Base-by-base conservation (phyloP, 345 rosid species). In the Streptanthus diversifolius region DNA sequence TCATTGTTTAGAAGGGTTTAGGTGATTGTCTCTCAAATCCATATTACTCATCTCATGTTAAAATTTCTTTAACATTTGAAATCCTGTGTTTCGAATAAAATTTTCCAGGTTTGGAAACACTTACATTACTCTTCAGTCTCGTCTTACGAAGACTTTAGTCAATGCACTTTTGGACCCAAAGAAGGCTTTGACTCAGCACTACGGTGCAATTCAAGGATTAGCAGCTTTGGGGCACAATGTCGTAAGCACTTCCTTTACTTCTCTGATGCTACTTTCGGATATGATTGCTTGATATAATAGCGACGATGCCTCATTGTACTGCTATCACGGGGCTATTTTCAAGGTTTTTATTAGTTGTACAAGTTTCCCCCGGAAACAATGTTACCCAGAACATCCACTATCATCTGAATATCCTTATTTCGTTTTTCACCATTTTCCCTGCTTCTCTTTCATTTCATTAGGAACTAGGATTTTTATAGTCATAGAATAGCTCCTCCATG, bases 191-290 rank as follows among this genome's bases (percentile, higher is more conserved):
- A 88, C 96, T 40, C 97, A 93, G 76, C 99, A 95, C 72, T 95
- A 91, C 77, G 99, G 98, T 43, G 98, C 98, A 60, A 81, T 91
- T 79, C 95, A 91, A 86, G 99, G 99, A 75, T 80, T 91, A 82
- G 89, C 93, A 68, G 89, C 96, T 43, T 72, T 95, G 65, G 98
- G 98, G 58, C 87, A 95, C 71, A 88, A 87, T 79, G 90, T 90
- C 84, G 99, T 95, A 91, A 95, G 71, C 39, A 66, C 39, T 24
- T 77, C 78, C 75, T 63, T 58, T 45, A 41, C 47, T 13, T 37
- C 55, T 39, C 30, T 36, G 57, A 21, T 53, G 22, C 49, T 53
- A 43, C 32, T 29, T 18, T 36, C 44, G 5, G 49, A 73, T 44
- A 33, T 44, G 17, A 41, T 17, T 40, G 29, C 52, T 39, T 37